A percentile compares a stretch with the other conserved stretches of the same genome.
Conservation (phyloP, 768 basidiomycete genomes). For the Chiua virens region DNA sequence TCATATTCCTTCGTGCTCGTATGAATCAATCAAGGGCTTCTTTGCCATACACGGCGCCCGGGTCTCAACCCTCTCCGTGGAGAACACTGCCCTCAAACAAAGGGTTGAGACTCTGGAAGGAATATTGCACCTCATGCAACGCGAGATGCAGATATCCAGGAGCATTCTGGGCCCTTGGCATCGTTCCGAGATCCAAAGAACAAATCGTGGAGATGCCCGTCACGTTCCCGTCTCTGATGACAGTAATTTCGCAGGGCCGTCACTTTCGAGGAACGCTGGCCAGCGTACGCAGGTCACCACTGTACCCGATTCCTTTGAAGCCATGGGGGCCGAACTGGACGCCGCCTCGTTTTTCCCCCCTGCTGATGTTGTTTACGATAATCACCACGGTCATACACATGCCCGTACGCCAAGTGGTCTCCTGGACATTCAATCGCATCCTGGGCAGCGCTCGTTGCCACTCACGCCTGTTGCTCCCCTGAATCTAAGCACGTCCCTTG, state of each 20-base stretch:
- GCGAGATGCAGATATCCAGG: conserved; percentile 57
- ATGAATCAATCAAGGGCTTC: conserved; percentile 63
- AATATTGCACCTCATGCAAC: conserved; percentile 46
- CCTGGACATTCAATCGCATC: conserved; percentile 22
- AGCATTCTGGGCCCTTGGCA: conserved; percentile 69
- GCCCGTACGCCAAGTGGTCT: conserved; percentile 16
- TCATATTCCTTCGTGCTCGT: conserved; percentile 50
- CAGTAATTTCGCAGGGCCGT: conserved; percentile 15
- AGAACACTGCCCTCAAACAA: conserved; percentile 64
- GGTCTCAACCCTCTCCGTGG: conserved; percentile 48
- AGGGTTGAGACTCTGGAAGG: conserved; percentile 61
- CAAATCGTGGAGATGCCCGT: conserved; percentile 13
- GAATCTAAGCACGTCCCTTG: conserved; percentile 59
- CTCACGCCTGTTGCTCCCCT: conserved; percentile 54
- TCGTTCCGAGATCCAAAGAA: conserved; percentile 34
- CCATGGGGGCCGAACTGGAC: conserved; percentile 24
- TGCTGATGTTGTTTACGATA: conserved; percentile 29
- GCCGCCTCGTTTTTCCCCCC: conserved; percentile 23
- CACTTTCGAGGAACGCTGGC: conserved; percentile 9
- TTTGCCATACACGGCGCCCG: conserved; percentile 44
- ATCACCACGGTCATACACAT: conserved; percentile 12
- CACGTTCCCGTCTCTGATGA: conserved; percentile 11
- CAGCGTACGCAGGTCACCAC: conserved; percentile 15
- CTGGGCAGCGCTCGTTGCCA: conserved; percentile 28
- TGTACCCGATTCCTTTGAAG: conserved; percentile 17